phyloP scores from a whole-genome alignment of 163 green algal genomes.

The Volvox carteri region DNA sequence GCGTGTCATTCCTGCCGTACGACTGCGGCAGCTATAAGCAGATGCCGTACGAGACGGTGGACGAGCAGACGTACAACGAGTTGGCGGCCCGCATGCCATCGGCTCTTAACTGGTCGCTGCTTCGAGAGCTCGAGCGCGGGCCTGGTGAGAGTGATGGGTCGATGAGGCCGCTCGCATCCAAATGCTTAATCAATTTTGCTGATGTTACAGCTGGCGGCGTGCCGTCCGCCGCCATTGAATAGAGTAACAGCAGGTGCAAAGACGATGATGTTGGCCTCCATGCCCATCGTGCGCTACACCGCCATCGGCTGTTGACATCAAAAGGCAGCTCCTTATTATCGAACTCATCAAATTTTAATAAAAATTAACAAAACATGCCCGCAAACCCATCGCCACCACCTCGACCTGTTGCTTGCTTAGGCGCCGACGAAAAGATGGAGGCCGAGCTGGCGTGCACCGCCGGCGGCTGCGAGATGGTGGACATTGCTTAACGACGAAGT shows the following conservation, averaged over 20 bases:
- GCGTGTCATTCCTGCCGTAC: constrained; percentile 71
- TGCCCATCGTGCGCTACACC: background rate
- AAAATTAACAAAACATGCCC: background rate
- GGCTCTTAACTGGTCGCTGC: constrained; percentile 55
- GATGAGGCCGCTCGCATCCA: background rate
- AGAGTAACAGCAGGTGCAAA: background rate
- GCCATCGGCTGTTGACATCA: background rate
- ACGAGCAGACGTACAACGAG: constrained; percentile 44
- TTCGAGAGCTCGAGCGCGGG: constrained; percentile 63
- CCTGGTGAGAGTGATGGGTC: constrained; percentile 3
- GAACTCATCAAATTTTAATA: background rate
- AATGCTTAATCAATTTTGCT: background rate
- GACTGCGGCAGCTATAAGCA: constrained; percentile 66
- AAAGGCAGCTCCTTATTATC: background rate
- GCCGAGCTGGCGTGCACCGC: constrained; percentile 64
- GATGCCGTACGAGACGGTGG: constrained; percentile 68
- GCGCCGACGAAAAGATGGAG: constrained; percentile 61
- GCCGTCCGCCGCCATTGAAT: no score
- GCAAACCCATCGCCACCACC: background rate
- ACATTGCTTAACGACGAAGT: constrained; percentile 55
- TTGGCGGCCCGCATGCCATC: constrained; percentile 62
- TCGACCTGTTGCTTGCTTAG: background rate
- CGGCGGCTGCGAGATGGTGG: constrained; percentile 64
- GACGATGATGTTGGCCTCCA: background rate
- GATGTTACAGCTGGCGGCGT: no score